Conservation (phyloP, 805 yeast genomes). For the Candida insectalens region DNA sequence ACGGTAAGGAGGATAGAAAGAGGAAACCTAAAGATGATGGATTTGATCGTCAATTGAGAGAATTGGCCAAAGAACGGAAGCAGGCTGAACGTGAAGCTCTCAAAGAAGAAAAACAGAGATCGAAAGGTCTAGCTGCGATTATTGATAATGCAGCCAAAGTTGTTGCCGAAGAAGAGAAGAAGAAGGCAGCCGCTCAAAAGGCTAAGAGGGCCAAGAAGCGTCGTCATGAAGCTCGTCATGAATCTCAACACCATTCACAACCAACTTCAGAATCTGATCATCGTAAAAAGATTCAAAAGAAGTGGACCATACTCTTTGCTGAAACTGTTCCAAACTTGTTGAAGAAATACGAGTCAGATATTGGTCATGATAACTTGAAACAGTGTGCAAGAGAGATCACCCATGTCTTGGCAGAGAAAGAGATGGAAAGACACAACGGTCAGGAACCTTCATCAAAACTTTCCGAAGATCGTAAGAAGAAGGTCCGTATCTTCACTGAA, state of each 20-base stretch:
- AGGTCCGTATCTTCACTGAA: constrained; percentile 55
- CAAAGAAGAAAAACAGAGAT: constrained; percentile 8
- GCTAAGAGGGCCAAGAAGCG: constrained; percentile 9
- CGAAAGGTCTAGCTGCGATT: constrained; percentile 4
- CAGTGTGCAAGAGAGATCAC: constrained; percentile 74
- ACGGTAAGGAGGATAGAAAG: no score
- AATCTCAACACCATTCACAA: constrained; percentile 1
- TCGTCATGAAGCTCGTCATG: neutral
- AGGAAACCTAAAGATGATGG: neutral
- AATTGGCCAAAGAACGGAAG: neutral
- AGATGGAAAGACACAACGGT: constrained; percentile 35
- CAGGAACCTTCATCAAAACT: constrained; percentile 44
- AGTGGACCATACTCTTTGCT: constrained; percentile 52
- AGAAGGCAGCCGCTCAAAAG: constrained; percentile 7
- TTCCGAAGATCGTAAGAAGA: constrained; percentile 53
- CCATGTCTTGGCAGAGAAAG: constrained; percentile 58
- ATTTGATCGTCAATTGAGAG: no score
- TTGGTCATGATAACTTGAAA: constrained; percentile 69
- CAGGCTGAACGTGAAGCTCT: neutral
- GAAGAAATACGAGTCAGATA: constrained; percentile 50
- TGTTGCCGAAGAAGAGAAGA: neutral
- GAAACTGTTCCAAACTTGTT: constrained; percentile 69
- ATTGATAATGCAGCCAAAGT: neutral
- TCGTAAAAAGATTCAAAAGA: constrained; percentile 6
- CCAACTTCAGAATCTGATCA: neutral